phyloP scores from a whole-genome alignment of 192 early-diverging fungal genomes.

The Chytriomyces sp. region DNA sequence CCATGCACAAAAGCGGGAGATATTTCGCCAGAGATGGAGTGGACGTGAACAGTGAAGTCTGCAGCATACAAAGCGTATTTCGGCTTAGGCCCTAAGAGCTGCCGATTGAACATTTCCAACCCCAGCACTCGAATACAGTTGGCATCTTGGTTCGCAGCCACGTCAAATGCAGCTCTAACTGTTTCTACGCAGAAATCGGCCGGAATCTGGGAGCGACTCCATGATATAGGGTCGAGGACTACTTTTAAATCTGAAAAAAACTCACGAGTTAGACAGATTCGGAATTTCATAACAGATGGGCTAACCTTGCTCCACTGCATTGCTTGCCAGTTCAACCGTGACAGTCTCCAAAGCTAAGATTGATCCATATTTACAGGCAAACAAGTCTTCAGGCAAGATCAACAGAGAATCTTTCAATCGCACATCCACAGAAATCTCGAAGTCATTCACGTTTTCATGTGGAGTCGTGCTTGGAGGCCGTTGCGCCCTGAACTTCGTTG shows the following conservation, averaged over 20 bases:
- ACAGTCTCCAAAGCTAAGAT: conserved; percentile 1
- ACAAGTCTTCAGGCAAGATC: conserved; percentile 16
- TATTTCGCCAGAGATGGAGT: conserved; percentile 66
- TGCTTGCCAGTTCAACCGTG: conserved; percentile 22
- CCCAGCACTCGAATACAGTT: conserved; percentile 21
- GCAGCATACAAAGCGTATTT: conserved; percentile 65
- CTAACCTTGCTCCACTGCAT: conserved; percentile 6
- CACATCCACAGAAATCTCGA: conserved; percentile 14
- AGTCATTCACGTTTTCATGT: background rate
- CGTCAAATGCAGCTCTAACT: conserved; percentile 4
- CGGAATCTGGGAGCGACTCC: conserved; percentile 10
- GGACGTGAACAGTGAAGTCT: conserved; percentile 68
- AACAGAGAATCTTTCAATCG: background rate
- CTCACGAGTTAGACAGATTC: background rate
- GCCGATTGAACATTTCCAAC: conserved; percentile 15
- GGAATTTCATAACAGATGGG: background rate
- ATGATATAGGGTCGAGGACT: conserved; percentile 8
- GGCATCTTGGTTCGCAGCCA: conserved; percentile 3
- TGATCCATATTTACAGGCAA: conserved; percentile 6
- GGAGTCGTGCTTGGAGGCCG: background rate
- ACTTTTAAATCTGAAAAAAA: conserved; percentile 29
- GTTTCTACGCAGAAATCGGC: conserved; percentile 9
- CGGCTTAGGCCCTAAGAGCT: conserved; percentile 71
- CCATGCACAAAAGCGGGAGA: conserved; percentile 63
- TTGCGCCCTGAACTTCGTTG: conserved; percentile 18